These are phyloP conservation scores for Linum tenue DNA, from an alignment of 345 rosid species.

Conservation along the genomic window DNA sequence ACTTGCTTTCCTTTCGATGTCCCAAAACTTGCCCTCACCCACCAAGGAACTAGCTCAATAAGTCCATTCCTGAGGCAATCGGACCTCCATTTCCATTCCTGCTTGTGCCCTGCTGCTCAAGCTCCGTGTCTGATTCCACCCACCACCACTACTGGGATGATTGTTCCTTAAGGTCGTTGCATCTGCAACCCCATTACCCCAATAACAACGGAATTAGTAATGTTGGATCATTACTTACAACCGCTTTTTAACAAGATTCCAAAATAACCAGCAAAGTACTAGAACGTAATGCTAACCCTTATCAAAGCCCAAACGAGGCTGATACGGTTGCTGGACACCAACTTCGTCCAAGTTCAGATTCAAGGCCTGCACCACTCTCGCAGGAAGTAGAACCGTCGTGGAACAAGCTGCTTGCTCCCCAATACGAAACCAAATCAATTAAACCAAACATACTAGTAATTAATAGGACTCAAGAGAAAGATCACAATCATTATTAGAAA, in stretches of 20 bases:
- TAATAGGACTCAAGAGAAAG: neutral
- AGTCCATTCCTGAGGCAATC: constrained; percentile 70
- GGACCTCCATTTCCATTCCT: constrained; percentile 23
- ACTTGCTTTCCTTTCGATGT: neutral
- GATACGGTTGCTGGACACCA: constrained; percentile 23
- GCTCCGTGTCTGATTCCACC: constrained; percentile 22
- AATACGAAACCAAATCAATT: neutral
- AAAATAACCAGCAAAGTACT: neutral
- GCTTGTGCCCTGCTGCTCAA: constrained; percentile 20
- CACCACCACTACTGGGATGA: constrained; percentile 6
- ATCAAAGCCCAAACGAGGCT: constrained; percentile 12
- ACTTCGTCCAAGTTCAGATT: constrained; percentile 44
- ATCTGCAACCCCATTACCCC: constrained; percentile 10
- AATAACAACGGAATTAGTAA: neutral
- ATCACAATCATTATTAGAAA: neutral
- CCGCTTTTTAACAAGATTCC: too few relatives aligned
- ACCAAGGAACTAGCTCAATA: constrained; percentile 23
- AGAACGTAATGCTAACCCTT: constrained; percentile 8
- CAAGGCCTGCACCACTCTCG: constrained; percentile 67
- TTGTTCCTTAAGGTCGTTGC: constrained; percentile 13
- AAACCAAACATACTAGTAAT: too few relatives aligned
- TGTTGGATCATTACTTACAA: too few relatives aligned
- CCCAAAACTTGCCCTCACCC: neutral
- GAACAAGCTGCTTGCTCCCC: constrained; percentile 35
- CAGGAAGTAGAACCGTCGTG: constrained; percentile 57